Evolutionary conservation across 2,329 filamentous ascomycete species (phyloP), one percentile per base, ranked within the genome.

Genomic region (Phialemoniopsis sp.): DNA sequence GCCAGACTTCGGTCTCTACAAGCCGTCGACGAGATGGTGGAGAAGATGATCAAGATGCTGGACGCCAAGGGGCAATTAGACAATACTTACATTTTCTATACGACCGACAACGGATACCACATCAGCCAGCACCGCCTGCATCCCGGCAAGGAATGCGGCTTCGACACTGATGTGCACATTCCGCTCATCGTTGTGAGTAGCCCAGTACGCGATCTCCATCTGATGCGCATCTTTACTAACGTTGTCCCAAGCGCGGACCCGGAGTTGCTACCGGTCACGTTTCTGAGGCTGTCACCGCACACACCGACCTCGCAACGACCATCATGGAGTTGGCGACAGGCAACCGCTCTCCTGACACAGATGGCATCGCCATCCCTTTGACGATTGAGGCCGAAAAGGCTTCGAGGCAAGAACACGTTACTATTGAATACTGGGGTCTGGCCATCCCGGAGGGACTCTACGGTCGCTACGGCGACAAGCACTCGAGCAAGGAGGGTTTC

Each of bases 221-320:
- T n/a, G n/a, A n/a, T n/a, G n/a, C n/a, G n/a, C n/a, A n/a, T n/a
- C n/a, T n/a, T n/a, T n/a, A n/a, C n/a, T n/a, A n/a, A n/a, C n/a
- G n/a, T n/a, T n/a, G n/a, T n/a, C n/a, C n/a, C n/a, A n/a, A n/a
- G n/a, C 66, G 78, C 9, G 78, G 78, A 0, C 78, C 79, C 0
- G 72, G 74, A 0, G 58, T 82, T 4, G 56, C 67, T 0, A 45
- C 55, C 8, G 67, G 67, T 1, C 46, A 62, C 6, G 58, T 55
- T 0, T 58, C 62, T 3, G 55, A 70, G 18, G 53, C 68, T 5
- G 71, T 78, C 0, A 82, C 76, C 0, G 73, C 77, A 0, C 81
- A 85, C 48, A 76, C 79, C 2, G 80, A 84, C 46, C 56, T 85
- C 2, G 77, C 75, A 1, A 78, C 80, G 0, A 84, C 80, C 0